Percentiles rank a stretch among this genome's conserved stretches.
These are phyloP conservation scores for Plasmodium fragile DNA, from an alignment of 169 alveolate species.

Conservation along the genomic window DNA sequence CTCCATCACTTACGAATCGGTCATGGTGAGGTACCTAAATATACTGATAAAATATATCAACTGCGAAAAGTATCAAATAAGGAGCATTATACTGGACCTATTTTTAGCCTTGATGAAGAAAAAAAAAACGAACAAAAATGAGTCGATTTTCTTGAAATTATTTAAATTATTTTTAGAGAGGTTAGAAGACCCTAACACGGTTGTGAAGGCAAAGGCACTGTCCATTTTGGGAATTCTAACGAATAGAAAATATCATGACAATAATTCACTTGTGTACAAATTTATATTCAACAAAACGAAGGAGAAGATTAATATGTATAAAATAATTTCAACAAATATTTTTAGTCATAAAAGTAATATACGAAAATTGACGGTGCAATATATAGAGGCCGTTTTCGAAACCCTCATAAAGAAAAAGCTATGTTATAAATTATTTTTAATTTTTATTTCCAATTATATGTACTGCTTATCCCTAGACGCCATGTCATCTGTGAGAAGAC, in stretches of 20 bases:
- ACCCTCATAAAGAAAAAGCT: slow-evolving; percentile 35
- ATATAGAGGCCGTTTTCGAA: slow-evolving; percentile 71
- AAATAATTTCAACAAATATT: slow-evolving; percentile 45
- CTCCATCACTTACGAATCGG: slow-evolving; percentile 36
- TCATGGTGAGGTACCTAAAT: slow-evolving; percentile 55
- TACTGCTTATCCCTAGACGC: slow-evolving; percentile 53
- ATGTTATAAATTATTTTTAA: slow-evolving; percentile 30
- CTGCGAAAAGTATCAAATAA: slow-evolving; percentile 60
- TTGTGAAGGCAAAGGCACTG: slow-evolving; percentile 63
- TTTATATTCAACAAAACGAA: slow-evolving; percentile 67
- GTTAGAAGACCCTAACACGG: slow-evolving; percentile 54
- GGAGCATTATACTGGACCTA: slow-evolving; percentile 33
- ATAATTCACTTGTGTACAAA: slow-evolving; percentile 25
- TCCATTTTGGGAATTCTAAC: slow-evolving; percentile 43
- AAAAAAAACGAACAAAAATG: slow-evolving; percentile 59
- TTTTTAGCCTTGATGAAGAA: slow-evolving; percentile 55
- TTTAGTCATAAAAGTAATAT: slow-evolving; percentile 54
- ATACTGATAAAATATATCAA: slow-evolving; percentile 38
- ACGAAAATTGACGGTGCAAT: slow-evolving; percentile 50
- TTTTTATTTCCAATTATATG: slow-evolving; percentile 48
- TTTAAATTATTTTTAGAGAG: slow-evolving; percentile 55
- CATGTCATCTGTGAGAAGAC: slow-evolving; percentile 56
- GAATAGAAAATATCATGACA: slow-evolving; percentile 27
- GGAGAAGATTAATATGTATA: slow-evolving; percentile 66
- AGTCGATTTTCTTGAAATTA: slow-evolving; percentile 38